Conservation (phyloP, 345 rosid species). For the Gossypium longicalyx region DNA sequence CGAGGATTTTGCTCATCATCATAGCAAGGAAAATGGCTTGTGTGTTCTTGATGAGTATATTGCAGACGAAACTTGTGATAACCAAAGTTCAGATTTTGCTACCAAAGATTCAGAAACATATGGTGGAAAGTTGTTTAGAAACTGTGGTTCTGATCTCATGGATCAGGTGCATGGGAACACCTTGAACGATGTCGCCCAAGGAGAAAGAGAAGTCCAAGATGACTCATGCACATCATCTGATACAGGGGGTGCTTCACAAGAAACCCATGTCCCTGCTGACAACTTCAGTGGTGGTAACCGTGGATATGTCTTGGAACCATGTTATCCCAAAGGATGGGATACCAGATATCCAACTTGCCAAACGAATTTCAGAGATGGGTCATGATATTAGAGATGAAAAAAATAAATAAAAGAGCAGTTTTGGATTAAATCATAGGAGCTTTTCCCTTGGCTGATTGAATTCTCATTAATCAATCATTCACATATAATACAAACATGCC, state of each 20-base stretch:
- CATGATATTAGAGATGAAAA: constrained; percentile 29
- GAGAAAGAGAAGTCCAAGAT: constrained; percentile 22
- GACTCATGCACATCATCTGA: constrained; percentile 39
- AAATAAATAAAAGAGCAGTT: constrained; percentile 16
- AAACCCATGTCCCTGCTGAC: constrained; percentile 15
- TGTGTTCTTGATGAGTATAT: constrained; percentile 24
- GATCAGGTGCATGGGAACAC: constrained; percentile 10
- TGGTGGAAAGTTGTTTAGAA: constrained; percentile 14
- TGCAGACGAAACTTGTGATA: constrained; percentile 7
- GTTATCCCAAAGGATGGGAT: constrained; percentile 42
- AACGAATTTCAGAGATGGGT: constrained; percentile 33
- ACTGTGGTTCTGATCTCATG: constrained; percentile 6
- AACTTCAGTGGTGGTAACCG: constrained; percentile 20
- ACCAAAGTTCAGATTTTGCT: constrained; percentile 3
- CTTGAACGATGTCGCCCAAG: constrained; percentile 7
- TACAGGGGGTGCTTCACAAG: constrained; percentile 10
- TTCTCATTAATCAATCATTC: background rate
- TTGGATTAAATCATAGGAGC: background rate
- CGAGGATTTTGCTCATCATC: constrained; percentile 15
- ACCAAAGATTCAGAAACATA: constrained; percentile 17
- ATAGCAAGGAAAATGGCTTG: background rate
- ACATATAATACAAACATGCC: constrained; percentile 13
- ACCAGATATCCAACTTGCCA: constrained; percentile 26
- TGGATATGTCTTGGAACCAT: constrained; percentile 29
- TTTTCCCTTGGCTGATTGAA: background rate